phyloP scores from a whole-genome alignment of 495 filamentous ascomycete species.

The Parachaetomium inaequale region DNA sequence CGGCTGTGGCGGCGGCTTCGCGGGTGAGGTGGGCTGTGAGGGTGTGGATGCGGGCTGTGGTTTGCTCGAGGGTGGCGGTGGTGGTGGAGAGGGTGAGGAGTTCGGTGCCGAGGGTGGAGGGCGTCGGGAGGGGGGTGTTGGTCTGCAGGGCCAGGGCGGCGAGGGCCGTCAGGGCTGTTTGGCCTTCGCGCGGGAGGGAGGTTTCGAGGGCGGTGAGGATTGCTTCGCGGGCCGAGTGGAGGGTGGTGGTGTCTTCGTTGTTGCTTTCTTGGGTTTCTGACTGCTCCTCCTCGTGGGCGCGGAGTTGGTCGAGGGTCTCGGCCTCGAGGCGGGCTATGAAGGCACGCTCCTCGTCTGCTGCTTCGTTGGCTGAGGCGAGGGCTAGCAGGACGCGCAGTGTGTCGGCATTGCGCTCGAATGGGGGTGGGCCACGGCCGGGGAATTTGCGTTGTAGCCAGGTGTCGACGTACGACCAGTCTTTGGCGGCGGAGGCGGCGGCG shows the following conservation, averaged over 20 bases:
- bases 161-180: slow-evolving; percentile 41
- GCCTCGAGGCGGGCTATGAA: slow-evolving; percentile 59
- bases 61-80: slow-evolving; percentile 41
- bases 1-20: slow-evolving; percentile 5
- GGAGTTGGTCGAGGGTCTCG: slow-evolving; percentile 51
- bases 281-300: slow-evolving; percentile 18
- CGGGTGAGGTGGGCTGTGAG: slow-evolving; percentile 41
- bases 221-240: slow-evolving; percentile 41
- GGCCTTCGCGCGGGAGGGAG: slow-evolving; percentile 44
- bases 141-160: slow-evolving; percentile 36
- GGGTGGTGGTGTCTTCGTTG: slow-evolving; percentile 6
- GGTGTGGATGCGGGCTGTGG: slow-evolving; percentile 38
- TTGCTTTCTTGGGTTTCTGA: slow-evolving; percentile 10
- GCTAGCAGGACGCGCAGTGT: slow-evolving; percentile 74
- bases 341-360: slow-evolving; percentile 70
- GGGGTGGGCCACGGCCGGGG: slow-evolving; percentile 40
- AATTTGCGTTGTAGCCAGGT: slow-evolving; percentile 72
- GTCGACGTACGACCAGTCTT: slow-evolving; percentile 87
- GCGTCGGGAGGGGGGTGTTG: slow-evolving; percentile 33
- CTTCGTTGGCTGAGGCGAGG: slow-evolving; percentile 72
- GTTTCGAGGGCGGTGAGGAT: slow-evolving; percentile 35
- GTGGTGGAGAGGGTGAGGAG: slow-evolving; percentile 41
- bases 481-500: slow-evolving; percentile 60
- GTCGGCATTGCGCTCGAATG: slow-evolving; percentile 81
- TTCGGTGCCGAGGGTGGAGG: slow-evolving; percentile 32